These are phyloP conservation scores for Pseudohalonectria lignicola DNA, from an alignment of 2,329 filamentous ascomycete species.

Conservation along the genomic window DNA sequence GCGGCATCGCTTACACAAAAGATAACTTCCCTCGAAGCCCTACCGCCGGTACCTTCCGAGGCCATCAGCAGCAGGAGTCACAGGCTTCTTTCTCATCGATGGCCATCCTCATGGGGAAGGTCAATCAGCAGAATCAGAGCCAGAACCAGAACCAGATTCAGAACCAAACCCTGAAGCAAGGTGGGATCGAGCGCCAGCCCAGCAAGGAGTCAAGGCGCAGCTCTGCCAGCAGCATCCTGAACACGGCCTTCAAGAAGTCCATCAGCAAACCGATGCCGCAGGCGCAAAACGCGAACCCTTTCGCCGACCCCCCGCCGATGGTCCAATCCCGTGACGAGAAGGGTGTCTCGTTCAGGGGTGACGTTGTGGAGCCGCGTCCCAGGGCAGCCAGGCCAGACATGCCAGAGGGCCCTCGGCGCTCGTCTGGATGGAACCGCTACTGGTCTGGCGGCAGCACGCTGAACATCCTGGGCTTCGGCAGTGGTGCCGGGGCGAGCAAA, in stretches of 20 bases:
- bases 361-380: slow-evolving; percentile 15
- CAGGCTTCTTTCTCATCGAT: slow-evolving; percentile 50
- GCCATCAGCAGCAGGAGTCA: slow-evolving; percentile 42
- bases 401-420: slow-evolving; percentile 40
- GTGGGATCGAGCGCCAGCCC: slow-evolving; percentile 13
- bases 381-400: slow-evolving; percentile 18
- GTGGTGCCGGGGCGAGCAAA: slow-evolving; percentile 25
- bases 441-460: slow-evolving; percentile 64
- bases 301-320: slow-evolving; percentile 6
- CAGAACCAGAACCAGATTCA: too few species aligned
- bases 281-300: slow-evolving; percentile 16
- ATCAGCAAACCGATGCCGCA: slow-evolving; percentile 52
- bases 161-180: slow-evolving; percentile 34
- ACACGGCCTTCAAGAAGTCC: slow-evolving; percentile 50
- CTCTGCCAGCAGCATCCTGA: slow-evolving; percentile 44
- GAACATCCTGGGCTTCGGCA: slow-evolving; percentile 52
- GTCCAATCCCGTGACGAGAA: slow-evolving; percentile 26
- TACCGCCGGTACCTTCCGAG: slow-evolving; percentile 27
- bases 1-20: slow-evolving; percentile 35
- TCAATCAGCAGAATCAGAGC: slow-evolving; percentile 36
- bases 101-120: slow-evolving; percentile 55
- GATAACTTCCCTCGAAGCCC: slow-evolving; percentile 24
- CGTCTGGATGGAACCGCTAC: slow-evolving; percentile 68
- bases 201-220: slow-evolving; percentile 45
- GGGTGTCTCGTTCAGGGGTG: slow-evolving; percentile 23